Base-by-base conservation (phyloP, 768 basidiomycete genomes). In the Lactarius psammicola region DNA sequence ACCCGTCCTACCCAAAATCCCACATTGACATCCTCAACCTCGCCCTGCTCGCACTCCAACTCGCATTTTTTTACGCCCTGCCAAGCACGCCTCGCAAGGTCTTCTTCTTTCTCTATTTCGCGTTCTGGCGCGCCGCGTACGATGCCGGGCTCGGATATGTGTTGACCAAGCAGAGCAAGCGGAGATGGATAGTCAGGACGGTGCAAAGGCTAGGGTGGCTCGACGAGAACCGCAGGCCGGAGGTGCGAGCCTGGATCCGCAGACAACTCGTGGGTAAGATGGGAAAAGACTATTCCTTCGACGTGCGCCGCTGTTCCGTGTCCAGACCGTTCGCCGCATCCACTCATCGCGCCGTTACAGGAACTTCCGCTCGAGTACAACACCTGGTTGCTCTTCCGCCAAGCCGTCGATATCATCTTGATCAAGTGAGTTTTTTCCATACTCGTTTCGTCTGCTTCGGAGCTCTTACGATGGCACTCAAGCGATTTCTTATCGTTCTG, bases 401-500 rank as follows among this genome's bases (percentile, higher is more conserved):
- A 97, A 75, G 79, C 87, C n/a, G 96, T 98, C 26, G 96, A 98
- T 76, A 85, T 97, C 31, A 98, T 98, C 72, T 83, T 99, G 49
- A 84, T 98, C 73, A 98, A 98, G 94, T 97, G 69, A 60, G 87
- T 83, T 20, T 53, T 57, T 20, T 53, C 51, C 31, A 38, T 17
- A 17, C 58, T 36, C 33, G 30, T 28, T 18, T 58, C 28, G 7
- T 55, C 54, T 36, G 23, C 44, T 26, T 62, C 44, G 9, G 23
- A 55, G 20, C 17, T 30, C 60, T 49, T 18, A 36, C 33, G 53
- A 42, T n/a, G n/a, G n/a, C n/a, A n/a, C 15, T 68, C 69, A 15
- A 97, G 95, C 74, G 96, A 98, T 74, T 98, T 98, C 75, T 73
- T 96, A 71, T 87, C 95, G 5, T 98, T 98, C 75, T 92, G 89